A percentile compares a stretch with the other conserved stretches of the same genome.
These are phyloP conservation scores for Agaricales sp. DNA, from an alignment of 1,284 basidiomycete genomes.

Conservation along the genomic window DNA sequence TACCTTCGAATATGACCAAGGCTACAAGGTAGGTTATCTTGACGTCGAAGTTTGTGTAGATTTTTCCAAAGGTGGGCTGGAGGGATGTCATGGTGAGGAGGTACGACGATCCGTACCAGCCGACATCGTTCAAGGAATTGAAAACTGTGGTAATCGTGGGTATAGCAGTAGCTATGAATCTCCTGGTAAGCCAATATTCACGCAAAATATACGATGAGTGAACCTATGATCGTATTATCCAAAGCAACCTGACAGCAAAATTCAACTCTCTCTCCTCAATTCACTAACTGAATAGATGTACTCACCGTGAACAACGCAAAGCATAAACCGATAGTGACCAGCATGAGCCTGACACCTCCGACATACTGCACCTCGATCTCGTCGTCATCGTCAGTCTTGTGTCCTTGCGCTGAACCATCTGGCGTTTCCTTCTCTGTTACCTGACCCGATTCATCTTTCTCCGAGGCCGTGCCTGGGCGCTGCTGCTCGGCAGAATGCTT, in stretches of 20 bases:
- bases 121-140: conserved; percentile 7
- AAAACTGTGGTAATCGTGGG: conserved; percentile 7
- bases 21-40: conserved; percentile 22
- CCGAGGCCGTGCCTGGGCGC: no score
- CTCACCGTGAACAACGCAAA: neutral
- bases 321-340: neutral
- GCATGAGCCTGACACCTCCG: neutral
- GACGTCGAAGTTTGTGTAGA: conserved; percentile 12
- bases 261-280: no score
- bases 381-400: neutral
- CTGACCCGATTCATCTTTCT: no score
- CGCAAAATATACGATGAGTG: no score
- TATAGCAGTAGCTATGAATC: conserved; percentile 7
- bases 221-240: conserved; percentile 9
- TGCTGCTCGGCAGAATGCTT: no score
- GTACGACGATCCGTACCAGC: conserved; percentile 18
- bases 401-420: neutral
- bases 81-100: conserved; percentile 21
- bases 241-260: conserved; percentile 1
- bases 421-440: no score
- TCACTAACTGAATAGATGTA: neutral
- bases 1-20: conserved; percentile 21
- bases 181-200: neutral
- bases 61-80: conserved; percentile 13
- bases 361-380: neutral